These are phyloP conservation scores for Domatiomyces globalis DNA, from an alignment of 2,329 filamentous ascomycete genomes.

Conservation along the genomic window DNA sequence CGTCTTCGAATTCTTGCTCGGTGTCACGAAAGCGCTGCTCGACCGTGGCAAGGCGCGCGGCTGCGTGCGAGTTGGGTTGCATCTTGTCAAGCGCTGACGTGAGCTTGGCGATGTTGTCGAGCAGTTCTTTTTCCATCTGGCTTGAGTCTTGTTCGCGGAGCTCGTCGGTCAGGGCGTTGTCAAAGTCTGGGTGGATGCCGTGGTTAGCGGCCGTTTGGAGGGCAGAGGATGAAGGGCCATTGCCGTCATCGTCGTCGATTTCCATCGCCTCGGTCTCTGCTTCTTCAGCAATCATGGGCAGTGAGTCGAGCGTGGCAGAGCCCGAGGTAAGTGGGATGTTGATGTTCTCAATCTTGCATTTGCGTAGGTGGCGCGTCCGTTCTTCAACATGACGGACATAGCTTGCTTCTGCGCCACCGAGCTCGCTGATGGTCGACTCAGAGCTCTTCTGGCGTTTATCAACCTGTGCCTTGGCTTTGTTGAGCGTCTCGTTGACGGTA, in stretches of 20 bases:
- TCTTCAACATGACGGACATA: not conserved
- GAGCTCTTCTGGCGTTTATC: constrained; percentile 75
- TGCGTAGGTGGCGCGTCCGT: constrained; percentile 40
- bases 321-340: constrained; percentile 62
- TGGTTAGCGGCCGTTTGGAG: constrained; percentile 66
- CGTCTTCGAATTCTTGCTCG: constrained; percentile 78
- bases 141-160: constrained; percentile 64
- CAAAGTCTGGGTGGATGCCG: constrained; percentile 81
- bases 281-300: constrained; percentile 63
- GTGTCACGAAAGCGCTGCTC: constrained; percentile 69
- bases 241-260: constrained; percentile 63
- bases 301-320: constrained; percentile 57
- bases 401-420: not conserved
- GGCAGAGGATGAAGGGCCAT: constrained; percentile 27
- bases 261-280: constrained; percentile 83
- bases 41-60: constrained; percentile 76
- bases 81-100: constrained; percentile 78
- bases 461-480: constrained; percentile 63
- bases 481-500: constrained; percentile 59
- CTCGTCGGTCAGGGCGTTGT: constrained; percentile 58
- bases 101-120: constrained; percentile 62
- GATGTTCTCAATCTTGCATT: constrained; percentile 89
- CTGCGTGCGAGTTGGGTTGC: constrained; percentile 91
- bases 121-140: constrained; percentile 57
- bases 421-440: constrained; percentile 50